Evolutionary conservation across 805 yeast genomes (phyloP), one percentile per base, ranked within the genome.

Genomic region (Metschnikowia anglica): DNA sequence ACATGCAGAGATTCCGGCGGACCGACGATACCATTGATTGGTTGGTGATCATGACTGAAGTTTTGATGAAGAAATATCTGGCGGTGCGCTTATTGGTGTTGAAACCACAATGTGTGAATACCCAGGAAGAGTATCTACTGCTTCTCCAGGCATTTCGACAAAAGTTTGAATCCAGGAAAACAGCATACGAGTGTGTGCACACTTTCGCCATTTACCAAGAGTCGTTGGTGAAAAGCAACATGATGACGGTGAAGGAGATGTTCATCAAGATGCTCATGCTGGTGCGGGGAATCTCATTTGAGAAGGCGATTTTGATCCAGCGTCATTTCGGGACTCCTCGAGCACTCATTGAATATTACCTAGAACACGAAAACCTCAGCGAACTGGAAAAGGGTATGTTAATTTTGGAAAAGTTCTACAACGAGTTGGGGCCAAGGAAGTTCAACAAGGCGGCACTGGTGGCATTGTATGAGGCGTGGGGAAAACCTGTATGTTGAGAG

Each of bases 291-390:
- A 72, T 93, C 1, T 80, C 96, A 0, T 64, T 87, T 23, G 97
- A 91, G 49, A 88, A 86, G 58, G 99, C 99, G 0, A 58, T 80
- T 8, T 79, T 79, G 6, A 80, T 93, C 8, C 97, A 90, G 62
- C 68, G 69, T 15, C 59, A 72, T 31, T 93, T 72, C 56, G 79
- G 80, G 2, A 90, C 97, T 0, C 93, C 97, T 0, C 65, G 66
- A 26, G 59, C 56, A 15, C 68, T 91, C n/a, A 59, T 83, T 10
- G 68, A 71, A 16, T 78, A 73, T 9, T 85, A 68, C 51, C 65
- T 53, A 10, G 35, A 35, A 2, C 61, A 57, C 16, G 56, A 60
- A 28, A 32, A 30, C 4, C 24, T 48, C 4, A 29, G 54, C 1
- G 60, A 53, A 10, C 39, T 37, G 1, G 74, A 61, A 20, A 53